phyloP scores from a whole-genome alignment of 1,139 yeast genomes.

The Candida frijolesensis region DNA sequence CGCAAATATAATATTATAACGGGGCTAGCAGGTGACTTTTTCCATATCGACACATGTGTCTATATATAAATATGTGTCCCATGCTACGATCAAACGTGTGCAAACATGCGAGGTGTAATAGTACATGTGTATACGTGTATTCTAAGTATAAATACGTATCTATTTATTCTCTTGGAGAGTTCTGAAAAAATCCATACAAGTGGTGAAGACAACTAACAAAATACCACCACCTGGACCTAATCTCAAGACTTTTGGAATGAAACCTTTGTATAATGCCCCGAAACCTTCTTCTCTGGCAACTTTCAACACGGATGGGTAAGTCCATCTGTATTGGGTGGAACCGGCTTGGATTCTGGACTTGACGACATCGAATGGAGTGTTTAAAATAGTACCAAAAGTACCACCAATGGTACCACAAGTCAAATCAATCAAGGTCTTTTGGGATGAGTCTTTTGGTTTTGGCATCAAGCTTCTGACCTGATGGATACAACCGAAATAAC shows the following conservation, averaged over 20 bases:
- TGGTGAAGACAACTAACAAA: conserved; percentile 89
- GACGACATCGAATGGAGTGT: conserved; percentile 97
- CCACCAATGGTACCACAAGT: conserved; percentile 96
- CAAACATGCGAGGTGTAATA: too few species aligned
- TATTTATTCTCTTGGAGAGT: conserved; percentile 43
- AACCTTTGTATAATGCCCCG: conserved; percentile 87
- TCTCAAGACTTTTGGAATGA: conserved; percentile 95
- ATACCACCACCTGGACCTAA: conserved; percentile 99
- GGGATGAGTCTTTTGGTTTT: conserved; percentile 63
- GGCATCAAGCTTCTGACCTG: conserved; percentile 84
- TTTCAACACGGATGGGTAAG: conserved; percentile 74
- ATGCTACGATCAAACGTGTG: too few species aligned
- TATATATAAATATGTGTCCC: background rate
- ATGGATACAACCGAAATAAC: conserved; percentile 93
- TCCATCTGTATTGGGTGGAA: conserved; percentile 86
- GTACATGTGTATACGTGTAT: too few species aligned
- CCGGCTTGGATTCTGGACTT: conserved; percentile 96
- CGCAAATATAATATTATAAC: background rate
- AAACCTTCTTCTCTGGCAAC: conserved; percentile 91
- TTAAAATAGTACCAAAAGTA: conserved; percentile 87
- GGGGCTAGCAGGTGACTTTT: background rate
- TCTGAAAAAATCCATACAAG: conserved; percentile 93
- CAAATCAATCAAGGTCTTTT: conserved; percentile 83
- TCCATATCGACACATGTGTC: too few species aligned
- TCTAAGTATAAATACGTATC: background rate